phyloP scores from a whole-genome alignment of 2,329 filamentous ascomycete genomes.

The Penicillium sp. region DNA sequence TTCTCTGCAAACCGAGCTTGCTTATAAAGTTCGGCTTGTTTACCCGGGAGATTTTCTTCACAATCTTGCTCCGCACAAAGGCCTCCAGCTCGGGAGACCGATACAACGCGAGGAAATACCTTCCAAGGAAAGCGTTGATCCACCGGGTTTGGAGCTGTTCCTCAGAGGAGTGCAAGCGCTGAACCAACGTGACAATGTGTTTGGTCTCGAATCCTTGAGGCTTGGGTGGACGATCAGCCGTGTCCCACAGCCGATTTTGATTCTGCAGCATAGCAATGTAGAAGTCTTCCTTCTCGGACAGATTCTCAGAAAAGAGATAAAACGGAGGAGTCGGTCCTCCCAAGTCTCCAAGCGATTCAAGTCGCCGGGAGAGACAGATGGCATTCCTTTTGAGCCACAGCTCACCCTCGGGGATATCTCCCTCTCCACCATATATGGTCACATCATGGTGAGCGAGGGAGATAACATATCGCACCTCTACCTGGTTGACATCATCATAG shows the following conservation, averaged over 20 bases:
- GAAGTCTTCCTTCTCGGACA: constrained; percentile 96
- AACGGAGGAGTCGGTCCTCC: constrained; percentile 74
- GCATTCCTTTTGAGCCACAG: constrained; percentile 95
- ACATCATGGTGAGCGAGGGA: constrained; percentile 83
- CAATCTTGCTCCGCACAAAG: constrained; percentile 80
- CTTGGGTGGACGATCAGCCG: constrained; percentile 61
- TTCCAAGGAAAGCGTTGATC: constrained; percentile 88
- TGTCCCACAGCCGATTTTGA: constrained; percentile 68
- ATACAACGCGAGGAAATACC: constrained; percentile 85
- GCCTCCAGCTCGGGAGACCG: constrained; percentile 79
- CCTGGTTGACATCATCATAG: constrained; percentile 91
- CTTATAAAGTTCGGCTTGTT: constrained; percentile 90
- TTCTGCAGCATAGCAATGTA: constrained; percentile 90
- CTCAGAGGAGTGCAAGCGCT: constrained; percentile 86
- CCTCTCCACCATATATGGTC: constrained; percentile 79
- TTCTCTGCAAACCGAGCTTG: constrained; percentile 76
- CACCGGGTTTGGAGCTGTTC: constrained; percentile 88
- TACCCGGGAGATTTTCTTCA: constrained; percentile 92
- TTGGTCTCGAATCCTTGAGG: constrained; percentile 78
- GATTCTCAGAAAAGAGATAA: constrained; percentile 91
- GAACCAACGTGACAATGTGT: constrained; percentile 86
- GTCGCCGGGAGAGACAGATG: constrained; percentile 73
- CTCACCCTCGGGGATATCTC: constrained; percentile 82
- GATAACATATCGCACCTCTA: constrained; percentile 95
- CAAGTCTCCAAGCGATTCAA: constrained; percentile 54